Evolutionary conservation across 2,329 filamentous ascomycete species (phyloP).

Genomic region (Fusarium austroafricanum): DNA sequence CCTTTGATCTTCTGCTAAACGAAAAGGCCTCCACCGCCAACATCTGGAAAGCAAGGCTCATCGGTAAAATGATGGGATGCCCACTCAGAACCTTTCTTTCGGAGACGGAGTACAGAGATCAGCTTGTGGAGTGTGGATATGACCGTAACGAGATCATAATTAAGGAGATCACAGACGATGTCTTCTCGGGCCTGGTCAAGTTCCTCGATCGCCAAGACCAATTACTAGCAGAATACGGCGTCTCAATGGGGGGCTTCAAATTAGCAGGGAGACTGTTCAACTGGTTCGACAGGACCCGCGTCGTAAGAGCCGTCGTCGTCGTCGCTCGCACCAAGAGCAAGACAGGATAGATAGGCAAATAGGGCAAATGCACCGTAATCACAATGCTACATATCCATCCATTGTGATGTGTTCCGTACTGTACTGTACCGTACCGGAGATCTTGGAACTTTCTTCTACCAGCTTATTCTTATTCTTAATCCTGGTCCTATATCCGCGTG

Average conservation of each 20-base stretch:
- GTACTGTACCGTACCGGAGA: not conserved
- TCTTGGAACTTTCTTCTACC: not conserved
- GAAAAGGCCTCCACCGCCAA: constrained; percentile 46
- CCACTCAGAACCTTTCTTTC: constrained; percentile 63
- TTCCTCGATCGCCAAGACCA: constrained; percentile 56
- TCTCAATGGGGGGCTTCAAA: constrained; percentile 53
- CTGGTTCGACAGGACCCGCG: constrained; percentile 52
- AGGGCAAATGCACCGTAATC: not conserved
- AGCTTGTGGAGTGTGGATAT: constrained; percentile 63
- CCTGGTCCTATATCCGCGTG: constrained; percentile 28
- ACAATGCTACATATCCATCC: not conserved
- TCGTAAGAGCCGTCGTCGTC: constrained; percentile 52
- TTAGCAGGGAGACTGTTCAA: constrained; percentile 53
- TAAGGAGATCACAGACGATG: constrained; percentile 63
- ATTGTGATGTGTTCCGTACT: not conserved
- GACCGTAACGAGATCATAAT: constrained; percentile 54
- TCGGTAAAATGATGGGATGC: constrained; percentile 61
- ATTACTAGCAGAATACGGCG: constrained; percentile 50
- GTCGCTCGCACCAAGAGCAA: constrained; percentile 46
- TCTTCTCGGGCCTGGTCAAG: constrained; percentile 61
- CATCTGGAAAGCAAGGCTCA: constrained; percentile 51
- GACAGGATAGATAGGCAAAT: constrained; percentile 12
- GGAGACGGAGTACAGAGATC: constrained; percentile 56
- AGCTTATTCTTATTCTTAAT: not conserved
- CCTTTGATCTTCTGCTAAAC: constrained; percentile 64